A percentile compares a stretch with the other conserved stretches of the same genome.
Conservation (phyloP, 306 rosid species). For the Fagus sylvatica region DNA sequence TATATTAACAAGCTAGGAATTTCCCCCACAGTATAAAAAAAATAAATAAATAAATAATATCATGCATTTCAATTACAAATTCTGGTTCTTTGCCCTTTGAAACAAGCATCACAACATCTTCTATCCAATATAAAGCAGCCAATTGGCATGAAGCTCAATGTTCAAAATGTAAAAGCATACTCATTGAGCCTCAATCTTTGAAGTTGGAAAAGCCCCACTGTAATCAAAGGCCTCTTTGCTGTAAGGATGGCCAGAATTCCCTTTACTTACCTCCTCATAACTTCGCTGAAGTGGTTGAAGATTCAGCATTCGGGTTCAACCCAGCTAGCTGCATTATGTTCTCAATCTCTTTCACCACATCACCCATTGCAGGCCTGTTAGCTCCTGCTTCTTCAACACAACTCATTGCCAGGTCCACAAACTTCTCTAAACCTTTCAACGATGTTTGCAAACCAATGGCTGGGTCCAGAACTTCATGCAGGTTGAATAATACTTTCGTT, state of each 20-base stretch:
- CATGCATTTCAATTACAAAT: background rate
- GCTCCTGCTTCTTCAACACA: slow-evolving; percentile 38
- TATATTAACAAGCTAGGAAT: background rate
- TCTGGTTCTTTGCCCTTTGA: background rate
- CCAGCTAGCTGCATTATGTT: slow-evolving; percentile 32
- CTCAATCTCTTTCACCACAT: slow-evolving; percentile 48
- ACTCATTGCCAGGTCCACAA: slow-evolving; percentile 42
- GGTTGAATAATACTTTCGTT: slow-evolving; percentile 30
- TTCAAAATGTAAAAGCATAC: background rate
- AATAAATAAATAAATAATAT: background rate
- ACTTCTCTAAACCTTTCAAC: slow-evolving; percentile 29
- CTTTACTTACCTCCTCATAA: slow-evolving; percentile 16
- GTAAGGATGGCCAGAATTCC: slow-evolving; percentile 16
- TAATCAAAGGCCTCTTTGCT: background rate
- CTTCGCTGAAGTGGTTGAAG: slow-evolving; percentile 27
- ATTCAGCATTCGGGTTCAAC: slow-evolving; percentile 25
- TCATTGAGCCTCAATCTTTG: slow-evolving; percentile 15
- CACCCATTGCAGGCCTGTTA: slow-evolving; percentile 46
- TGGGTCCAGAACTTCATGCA: slow-evolving; percentile 33
- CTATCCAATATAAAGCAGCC: background rate
- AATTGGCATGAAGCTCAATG: background rate
- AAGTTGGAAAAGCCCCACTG: slow-evolving; percentile 26
- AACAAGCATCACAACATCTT: background rate
- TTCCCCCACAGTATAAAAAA: background rate
- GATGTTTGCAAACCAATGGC: slow-evolving; percentile 17